Percentiles rank a stretch among this genome's conserved stretches.
phyloP scores from a whole-genome alignment of 768 basidiomycete species.

The Leccinum subtestaceum region DNA sequence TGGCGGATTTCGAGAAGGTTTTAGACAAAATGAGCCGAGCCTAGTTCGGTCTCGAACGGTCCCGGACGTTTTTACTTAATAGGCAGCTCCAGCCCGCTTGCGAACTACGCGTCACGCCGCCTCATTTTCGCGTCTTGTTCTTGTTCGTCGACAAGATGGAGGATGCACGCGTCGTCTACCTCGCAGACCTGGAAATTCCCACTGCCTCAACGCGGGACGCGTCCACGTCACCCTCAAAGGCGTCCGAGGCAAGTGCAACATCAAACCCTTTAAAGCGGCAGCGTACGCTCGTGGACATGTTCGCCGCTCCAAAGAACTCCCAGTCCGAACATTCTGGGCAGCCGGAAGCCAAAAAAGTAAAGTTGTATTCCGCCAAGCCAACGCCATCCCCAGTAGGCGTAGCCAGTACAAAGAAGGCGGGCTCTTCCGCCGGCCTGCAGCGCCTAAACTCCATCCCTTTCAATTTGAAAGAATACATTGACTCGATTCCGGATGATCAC shows the following conservation, averaged over 20 bases:
- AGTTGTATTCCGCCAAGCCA: conserved; percentile 31
- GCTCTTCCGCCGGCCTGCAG: conserved; percentile 22
- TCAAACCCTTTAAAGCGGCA: conserved; percentile 48
- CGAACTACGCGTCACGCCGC: conserved; percentile 16
- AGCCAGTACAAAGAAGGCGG: conserved; percentile 5
- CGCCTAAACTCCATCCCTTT: conserved; percentile 68
- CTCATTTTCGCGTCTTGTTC: conserved; percentile 10
- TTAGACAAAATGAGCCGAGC: neutral
- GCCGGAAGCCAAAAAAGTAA: conserved; percentile 47
- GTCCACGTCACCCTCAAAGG: conserved; percentile 13
- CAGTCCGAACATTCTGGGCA: conserved; percentile 21
- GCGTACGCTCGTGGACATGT: conserved; percentile 65
- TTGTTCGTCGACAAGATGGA: conserved; percentile 22
- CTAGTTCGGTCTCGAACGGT: conserved; percentile 1
- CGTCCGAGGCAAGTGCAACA: conserved; percentile 23
- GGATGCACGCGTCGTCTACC: conserved; percentile 36
- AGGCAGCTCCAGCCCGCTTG: neutral
- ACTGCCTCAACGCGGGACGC: conserved; percentile 8
- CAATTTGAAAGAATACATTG: conserved; percentile 51
- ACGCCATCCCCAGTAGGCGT: conserved; percentile 22
- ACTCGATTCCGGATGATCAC: conserved; percentile 56
- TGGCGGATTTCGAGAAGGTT: conserved; percentile 33
- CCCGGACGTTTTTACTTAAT: conserved; percentile 3
- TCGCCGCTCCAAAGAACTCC: conserved; percentile 37
- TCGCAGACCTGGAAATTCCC: conserved; percentile 43